Base-by-base conservation (phyloP, 2,329 filamentous ascomycete genomes). In the Cordyceps cicadae region DNA sequence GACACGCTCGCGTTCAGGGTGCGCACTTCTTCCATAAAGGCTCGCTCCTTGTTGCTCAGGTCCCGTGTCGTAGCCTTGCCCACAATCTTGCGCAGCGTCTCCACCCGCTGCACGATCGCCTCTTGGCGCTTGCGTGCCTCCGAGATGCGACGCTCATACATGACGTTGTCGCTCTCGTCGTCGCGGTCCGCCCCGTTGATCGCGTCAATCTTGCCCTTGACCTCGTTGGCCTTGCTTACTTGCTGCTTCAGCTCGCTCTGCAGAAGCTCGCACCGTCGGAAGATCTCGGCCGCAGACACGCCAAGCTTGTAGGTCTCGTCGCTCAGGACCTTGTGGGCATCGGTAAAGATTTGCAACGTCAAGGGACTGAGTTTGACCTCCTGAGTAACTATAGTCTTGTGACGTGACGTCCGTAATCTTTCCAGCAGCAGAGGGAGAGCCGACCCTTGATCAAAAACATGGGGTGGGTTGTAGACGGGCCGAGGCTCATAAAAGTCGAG, bases 311-410 rank as follows among this genome's bases (percentile, higher is more conserved):
- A 79, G 0, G 87, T 90, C 71, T 92, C 88, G 11, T 82, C 80
- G 63, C 85, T 85, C 6, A 92, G 77, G 5, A 89, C 77, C 68
- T 87, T 85, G 70, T 93, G 89, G 0, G 85, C 85, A 62, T 89
- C 85, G 32, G 87, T 88, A 65, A 93, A 82, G 43, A 90, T 79
- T 64, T 86, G 82, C 19, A 92, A 78, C 2, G 87, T 89, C 24
- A 87, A 82, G 14, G 87, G 84, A 24, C 86, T 89, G 24, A 92
- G 80, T 62, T 84, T 81, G 59, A 92, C 78, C 67, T 89, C 84
- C 63, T 89, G 86, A 61, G 82, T 84, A 54, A 90, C 74, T 29
- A 85, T 71, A 5, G 82, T 79, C 71, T 83, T 82, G 70, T 86
- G 80, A 57, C 82, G 80, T 50, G 82, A 82, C 1, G 84, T 85